These are phyloP conservation scores for Ogataea henricii DNA, from an alignment of 805 yeast genomes.

Conservation along the genomic window DNA sequence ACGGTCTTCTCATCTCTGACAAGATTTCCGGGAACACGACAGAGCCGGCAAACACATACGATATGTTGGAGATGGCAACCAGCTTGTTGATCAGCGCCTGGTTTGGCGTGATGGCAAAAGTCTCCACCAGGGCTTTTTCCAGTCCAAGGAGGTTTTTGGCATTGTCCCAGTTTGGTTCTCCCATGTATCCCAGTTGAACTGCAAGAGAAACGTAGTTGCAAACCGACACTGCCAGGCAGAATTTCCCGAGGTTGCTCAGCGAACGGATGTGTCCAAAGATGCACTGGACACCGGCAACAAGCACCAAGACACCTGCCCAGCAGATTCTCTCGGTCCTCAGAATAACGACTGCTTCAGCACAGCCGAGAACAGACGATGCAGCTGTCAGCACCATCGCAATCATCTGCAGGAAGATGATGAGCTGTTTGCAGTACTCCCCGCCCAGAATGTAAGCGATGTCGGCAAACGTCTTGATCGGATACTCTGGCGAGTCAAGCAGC, in stretches of 20 bases:
- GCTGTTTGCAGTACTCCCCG: constrained; percentile 35
- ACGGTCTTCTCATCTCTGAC: constrained; percentile 50
- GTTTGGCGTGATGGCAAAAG: constrained; percentile 18
- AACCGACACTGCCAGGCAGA: constrained; percentile 20
- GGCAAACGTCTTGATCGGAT: constrained; percentile 44
- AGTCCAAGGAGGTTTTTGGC: constrained; percentile 22
- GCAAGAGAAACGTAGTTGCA: constrained; percentile 21
- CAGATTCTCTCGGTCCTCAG: constrained; percentile 37
- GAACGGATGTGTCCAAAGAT: constrained; percentile 43
- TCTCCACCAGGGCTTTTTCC: constrained; percentile 23
- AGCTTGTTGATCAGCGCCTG: constrained; percentile 32
- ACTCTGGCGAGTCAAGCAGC: constrained; percentile 43
- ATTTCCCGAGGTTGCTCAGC: constrained; percentile 37
- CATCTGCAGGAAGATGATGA: constrained; percentile 39
- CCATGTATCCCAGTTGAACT: constrained; percentile 20
- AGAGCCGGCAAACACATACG: constrained; percentile 55
- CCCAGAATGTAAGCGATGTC: constrained; percentile 43
- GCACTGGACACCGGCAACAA: constrained; percentile 45
- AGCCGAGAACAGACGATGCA: constrained; percentile 40
- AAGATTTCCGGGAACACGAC: constrained; percentile 48
- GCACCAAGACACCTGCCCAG: constrained; percentile 41
- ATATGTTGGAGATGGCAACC: constrained; percentile 45
- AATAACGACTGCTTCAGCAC: constrained; percentile 44
- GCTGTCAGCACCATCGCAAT: constrained; percentile 45
- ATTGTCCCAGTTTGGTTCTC: constrained; percentile 26